phyloP scores from a whole-genome alignment of 1,284 basidiomycete species.

The Ceratorhiza oryzae-sativae region DNA sequence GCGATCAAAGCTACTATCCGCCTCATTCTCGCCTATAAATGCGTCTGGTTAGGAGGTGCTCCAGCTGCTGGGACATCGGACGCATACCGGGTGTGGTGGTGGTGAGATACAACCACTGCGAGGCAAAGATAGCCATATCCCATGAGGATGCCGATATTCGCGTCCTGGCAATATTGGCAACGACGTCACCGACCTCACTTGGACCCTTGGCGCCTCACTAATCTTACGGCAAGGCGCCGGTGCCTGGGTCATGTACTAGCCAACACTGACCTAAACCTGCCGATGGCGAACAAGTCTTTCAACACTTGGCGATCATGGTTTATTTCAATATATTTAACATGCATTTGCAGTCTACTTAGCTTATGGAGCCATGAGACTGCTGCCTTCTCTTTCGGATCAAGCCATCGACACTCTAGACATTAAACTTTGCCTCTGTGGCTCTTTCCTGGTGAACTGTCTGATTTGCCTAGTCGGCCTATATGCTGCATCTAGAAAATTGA shows the following conservation, averaged over 20 bases:
- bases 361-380: too few species aligned
- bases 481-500: too few species aligned
- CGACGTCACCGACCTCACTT: not conserved
- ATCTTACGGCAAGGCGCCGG: not conserved
- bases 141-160: slow-evolving; percentile 5
- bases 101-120: not conserved
- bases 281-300: too few species aligned
- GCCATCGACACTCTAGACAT: too few species aligned
- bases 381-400: too few species aligned
- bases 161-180: not conserved
- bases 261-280: not conserved
- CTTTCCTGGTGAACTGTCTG: too few species aligned
- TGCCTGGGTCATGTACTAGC: not conserved
- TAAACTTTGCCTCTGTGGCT: too few species aligned
- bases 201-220: not conserved
- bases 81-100: not conserved
- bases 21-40: not conserved
- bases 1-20: slow-evolving; percentile 1
- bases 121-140: not conserved
- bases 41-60: not conserved
- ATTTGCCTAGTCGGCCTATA: too few species aligned
- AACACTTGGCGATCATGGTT: too few species aligned
- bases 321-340: too few species aligned
- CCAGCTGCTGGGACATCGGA: not conserved
- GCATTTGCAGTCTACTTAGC: too few species aligned